Evolutionary conservation across 306 rosid species (phyloP).

Genomic region (Cucurbita ficifolia): DNA sequence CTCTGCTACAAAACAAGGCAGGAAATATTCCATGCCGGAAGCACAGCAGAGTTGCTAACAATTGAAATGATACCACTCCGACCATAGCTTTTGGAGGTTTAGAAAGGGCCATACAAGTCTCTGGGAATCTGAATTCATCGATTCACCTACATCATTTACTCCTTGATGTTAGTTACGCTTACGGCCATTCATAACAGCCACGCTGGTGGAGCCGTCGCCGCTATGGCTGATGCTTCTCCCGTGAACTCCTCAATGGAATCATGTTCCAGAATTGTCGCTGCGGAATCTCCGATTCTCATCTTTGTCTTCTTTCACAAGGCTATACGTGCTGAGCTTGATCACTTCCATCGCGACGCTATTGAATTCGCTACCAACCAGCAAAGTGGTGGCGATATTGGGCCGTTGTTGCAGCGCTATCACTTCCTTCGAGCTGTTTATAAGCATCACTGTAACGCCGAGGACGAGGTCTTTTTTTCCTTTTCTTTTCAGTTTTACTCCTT

Average conservation of each 20-base stretch:
- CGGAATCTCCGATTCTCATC: conserved; percentile 70
- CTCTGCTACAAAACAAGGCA: neutral
- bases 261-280: conserved; percentile 24
- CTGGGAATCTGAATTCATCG: neutral
- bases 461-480: conserved; percentile 41
- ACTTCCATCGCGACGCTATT: conserved; percentile 56
- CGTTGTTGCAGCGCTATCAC: conserved; percentile 58
- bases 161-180: neutral
- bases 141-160: too few relatives aligned
- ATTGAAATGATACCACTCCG: too few relatives aligned
- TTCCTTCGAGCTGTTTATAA: conserved; percentile 70
- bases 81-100: neutral
- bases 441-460: conserved; percentile 94
- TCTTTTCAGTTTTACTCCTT: neutral
- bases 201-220: conserved; percentile 30
- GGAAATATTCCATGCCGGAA: neutral
- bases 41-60: too few relatives aligned
- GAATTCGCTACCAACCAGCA: conserved; percentile 67
- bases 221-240: conserved; percentile 16
- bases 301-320: conserved; percentile 81
- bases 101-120: neutral
- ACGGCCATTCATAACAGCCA: conserved; percentile 10
- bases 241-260: conserved; percentile 23
- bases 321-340: conserved; percentile 77
- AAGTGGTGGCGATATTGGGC: conserved; percentile 33